Base-by-base conservation (phyloP, 1,284 basidiomycete species). In the Moesziomyces aphidis region DNA sequence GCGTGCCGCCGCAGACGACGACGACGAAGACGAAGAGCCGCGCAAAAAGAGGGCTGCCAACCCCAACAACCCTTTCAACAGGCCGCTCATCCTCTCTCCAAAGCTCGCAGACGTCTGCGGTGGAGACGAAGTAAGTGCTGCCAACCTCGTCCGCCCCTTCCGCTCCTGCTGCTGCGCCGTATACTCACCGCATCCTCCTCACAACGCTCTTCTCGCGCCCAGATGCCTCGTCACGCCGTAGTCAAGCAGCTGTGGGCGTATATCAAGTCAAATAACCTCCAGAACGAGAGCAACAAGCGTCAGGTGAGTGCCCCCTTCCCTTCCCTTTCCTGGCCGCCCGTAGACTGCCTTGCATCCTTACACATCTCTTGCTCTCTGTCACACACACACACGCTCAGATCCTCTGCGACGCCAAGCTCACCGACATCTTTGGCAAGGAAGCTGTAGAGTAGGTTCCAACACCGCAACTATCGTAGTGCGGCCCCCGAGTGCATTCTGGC, bases 211-310 rank as follows among this genome's bases (percentile, higher is more conserved):
- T 85, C 87, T 39, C 85, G 86, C 24, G 22, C 89, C 45, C 89
- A 89, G 84, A 87, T 93, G 64, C 92, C 93, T 22, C 90, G 93
- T 28, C 92, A 92, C n/a, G 92, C 93, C 79, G 91, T 93, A 36
- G 93, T 94, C 51, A 95, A 94, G 85, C 89, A 90, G 65, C 86
- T 95, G 5, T 95, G 93, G 93, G 89, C 88, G 13, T 91, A 94
- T 85, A 94, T 95, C 85, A 93, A 92, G 83, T 87, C 82, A 11
- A 89, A 92, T 71, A 87, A 90, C 36, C 86, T 94, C 50, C 93
- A 95, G 85, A 93, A 94, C 81, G 92, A 93, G 4, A 83, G 82
- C 8, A 92, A 94, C 85, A 91, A 88, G 85, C 89, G 89, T 36
- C 76, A 80, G 60, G 77, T 78, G 50, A 24, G 67, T 54, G 1